Conservation (phyloP, 1,284 basidiomycete species). For the Cutaneotrichosporon daszewskae region DNA sequence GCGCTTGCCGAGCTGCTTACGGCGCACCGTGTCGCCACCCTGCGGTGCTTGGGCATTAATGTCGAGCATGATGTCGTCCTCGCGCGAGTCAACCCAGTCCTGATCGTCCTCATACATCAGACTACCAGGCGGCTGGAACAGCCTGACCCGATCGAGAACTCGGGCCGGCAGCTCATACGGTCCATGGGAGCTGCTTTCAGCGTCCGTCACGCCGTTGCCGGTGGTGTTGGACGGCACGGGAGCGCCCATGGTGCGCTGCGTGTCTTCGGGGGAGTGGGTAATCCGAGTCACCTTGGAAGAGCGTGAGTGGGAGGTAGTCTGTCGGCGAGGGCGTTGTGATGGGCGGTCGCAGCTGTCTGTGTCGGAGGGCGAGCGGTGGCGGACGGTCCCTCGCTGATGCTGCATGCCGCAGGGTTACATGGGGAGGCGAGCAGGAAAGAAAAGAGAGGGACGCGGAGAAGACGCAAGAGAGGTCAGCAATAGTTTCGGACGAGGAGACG, state of each 20-base stretch:
- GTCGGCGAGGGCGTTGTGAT: slow-evolving; percentile 3
- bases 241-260: slow-evolving; percentile 10
- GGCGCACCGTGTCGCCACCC: slow-evolving; percentile 2
- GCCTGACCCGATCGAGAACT: slow-evolving; percentile 7
- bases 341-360: neutral
- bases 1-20: slow-evolving; percentile 23
- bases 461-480: neutral
- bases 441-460: neutral
- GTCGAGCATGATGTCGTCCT: neutral
- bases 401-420: neutral
- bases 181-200: neutral
- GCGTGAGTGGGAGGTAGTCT: slow-evolving; percentile 2
- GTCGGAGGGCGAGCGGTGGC: slow-evolving; percentile 13
- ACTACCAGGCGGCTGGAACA: slow-evolving; percentile 14
- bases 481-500: too few relatives aligned
- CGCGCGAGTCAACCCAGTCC: slow-evolving; percentile 25
- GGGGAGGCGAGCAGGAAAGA: neutral
- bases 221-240: slow-evolving; percentile 4
- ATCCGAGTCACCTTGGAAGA: neutral
- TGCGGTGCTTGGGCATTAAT: neutral
- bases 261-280: neutral
- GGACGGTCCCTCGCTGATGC: slow-evolving; percentile 20
- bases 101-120: slow-evolving; percentile 43
- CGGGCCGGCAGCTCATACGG: neutral
- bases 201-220: slow-evolving; percentile 5